A percentile compares a stretch with the other conserved stretches of the same genome.
Evolutionary conservation across 768 basidiomycete species (phyloP).

Genomic region (Leucocoprinus sp.): DNA sequence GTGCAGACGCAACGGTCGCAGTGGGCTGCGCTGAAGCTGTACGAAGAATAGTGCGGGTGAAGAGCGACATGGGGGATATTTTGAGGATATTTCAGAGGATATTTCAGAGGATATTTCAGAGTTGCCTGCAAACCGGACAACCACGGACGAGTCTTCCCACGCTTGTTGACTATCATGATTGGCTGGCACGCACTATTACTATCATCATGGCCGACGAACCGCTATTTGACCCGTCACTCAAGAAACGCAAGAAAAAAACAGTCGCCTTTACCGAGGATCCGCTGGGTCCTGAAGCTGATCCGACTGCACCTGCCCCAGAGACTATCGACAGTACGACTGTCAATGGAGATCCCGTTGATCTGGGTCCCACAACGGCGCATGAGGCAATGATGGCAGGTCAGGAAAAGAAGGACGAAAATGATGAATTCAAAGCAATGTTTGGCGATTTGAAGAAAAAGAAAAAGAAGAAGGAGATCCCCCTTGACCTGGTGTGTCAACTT

Average conservation of each 20-base stretch:
- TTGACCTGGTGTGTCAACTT: constrained; percentile 55
- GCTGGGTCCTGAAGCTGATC: constrained; percentile 73
- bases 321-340: constrained; percentile 63
- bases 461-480: constrained; percentile 86
- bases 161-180: constrained; percentile 9
- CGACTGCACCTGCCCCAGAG: constrained; percentile 68
- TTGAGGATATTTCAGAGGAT: no score
- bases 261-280: constrained; percentile 84
- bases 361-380: constrained; percentile 68
- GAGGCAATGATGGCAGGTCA: constrained; percentile 57
- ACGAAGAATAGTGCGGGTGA: constrained; percentile 40
- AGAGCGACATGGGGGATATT: constrained; percentile 26
- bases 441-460: constrained; percentile 89
- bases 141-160: constrained; percentile 11
- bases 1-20: constrained; percentile 36
- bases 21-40: constrained; percentile 26
- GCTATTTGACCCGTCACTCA: constrained; percentile 75
- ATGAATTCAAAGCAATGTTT: constrained; percentile 79
- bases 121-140: constrained; percentile 34
- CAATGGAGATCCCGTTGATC: constrained; percentile 67
- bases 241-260: constrained; percentile 82
- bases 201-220: constrained; percentile 32
- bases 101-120: no score
- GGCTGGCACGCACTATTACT: neutral
- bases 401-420: constrained; percentile 48